Percentiles rank a stretch among this genome's conserved stretches.
phyloP scores from a whole-genome alignment of 2,329 filamentous ascomycete species.

The Beauveria brongniartii region DNA sequence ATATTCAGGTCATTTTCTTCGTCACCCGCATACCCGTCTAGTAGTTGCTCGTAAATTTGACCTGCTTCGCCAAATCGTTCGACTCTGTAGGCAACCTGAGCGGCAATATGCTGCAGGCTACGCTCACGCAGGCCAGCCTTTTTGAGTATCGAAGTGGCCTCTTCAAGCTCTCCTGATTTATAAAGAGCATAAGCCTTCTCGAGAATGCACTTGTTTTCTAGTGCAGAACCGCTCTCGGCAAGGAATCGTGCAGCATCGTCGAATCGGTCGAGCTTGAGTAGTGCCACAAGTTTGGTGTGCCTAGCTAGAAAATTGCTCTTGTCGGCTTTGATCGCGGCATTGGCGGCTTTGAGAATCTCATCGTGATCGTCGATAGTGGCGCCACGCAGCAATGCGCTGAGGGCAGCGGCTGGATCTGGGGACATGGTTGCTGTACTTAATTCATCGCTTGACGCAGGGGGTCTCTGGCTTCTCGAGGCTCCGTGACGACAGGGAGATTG shows the following conservation, averaged over 20 bases:
- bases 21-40: conserved; percentile 38
- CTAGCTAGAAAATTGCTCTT: conserved; percentile 53
- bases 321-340: conserved; percentile 52
- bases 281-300: conserved; percentile 63
- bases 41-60: conserved; percentile 53
- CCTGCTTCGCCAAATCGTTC: conserved; percentile 65
- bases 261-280: conserved; percentile 76
- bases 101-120: conserved; percentile 45
- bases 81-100: conserved; percentile 64
- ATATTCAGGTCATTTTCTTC: conserved; percentile 70
- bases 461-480: background rate
- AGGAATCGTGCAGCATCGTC: conserved; percentile 66
- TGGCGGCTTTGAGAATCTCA: conserved; percentile 59
- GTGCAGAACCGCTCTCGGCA: conserved; percentile 50
- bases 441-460: conserved; percentile 17
- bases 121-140: conserved; percentile 24
- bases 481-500: background rate
- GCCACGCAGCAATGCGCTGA: conserved; percentile 46
- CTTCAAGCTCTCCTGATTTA: conserved; percentile 62
- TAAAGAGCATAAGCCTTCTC: conserved; percentile 80
- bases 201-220: conserved; percentile 54
- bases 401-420: conserved; percentile 39
- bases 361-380: conserved; percentile 62
- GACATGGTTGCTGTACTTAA: conserved; percentile 24
- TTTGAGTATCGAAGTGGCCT: conserved; percentile 45